phyloP scores from a whole-genome alignment of 2,329 filamentous ascomycete species.

The Fusarium sp. region DNA sequence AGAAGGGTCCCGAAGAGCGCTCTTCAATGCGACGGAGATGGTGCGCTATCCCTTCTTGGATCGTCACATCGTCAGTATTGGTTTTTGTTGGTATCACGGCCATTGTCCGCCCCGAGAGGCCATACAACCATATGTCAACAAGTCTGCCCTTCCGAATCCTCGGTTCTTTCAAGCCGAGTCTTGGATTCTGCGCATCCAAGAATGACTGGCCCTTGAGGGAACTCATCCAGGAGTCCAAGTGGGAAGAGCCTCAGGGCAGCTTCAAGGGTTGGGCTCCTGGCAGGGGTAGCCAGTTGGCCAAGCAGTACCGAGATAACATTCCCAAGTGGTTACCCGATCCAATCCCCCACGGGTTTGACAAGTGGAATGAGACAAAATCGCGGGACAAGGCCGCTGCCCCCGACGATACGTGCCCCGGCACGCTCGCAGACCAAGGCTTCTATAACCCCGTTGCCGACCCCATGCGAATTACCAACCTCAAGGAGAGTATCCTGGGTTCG shows the following conservation, averaged over 20 bases:
- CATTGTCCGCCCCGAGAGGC: conserved; percentile 41
- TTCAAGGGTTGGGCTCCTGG: conserved; percentile 52
- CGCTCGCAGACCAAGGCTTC: conserved; percentile 29
- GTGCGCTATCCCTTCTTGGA: conserved; percentile 25
- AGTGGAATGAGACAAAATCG: conserved; percentile 44
- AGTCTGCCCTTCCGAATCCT: conserved; percentile 47
- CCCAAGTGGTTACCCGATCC: conserved; percentile 46
- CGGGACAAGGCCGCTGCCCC: conserved; percentile 41
- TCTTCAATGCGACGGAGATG: conserved; percentile 12
- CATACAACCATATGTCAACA: conserved; percentile 47
- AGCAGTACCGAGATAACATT: conserved; percentile 39
- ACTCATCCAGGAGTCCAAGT: conserved; percentile 39
- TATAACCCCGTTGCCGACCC: conserved; percentile 55
- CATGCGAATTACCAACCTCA: conserved; percentile 54
- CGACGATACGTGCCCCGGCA: conserved; percentile 23
- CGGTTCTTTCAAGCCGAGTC: conserved; percentile 34
- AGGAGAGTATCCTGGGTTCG: conserved; percentile 45
- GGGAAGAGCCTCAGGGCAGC: conserved; percentile 40
- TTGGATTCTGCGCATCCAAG: conserved; percentile 36
- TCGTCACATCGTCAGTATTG: conserved; percentile 16
- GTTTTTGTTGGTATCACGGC: conserved; percentile 37
- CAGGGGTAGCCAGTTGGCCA: conserved; percentile 34
- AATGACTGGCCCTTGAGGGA: conserved; percentile 46
- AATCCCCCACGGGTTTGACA: conserved; percentile 42
- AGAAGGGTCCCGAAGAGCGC: conserved; percentile 18